phyloP scores from a whole-genome alignment of 208 protist genomes.

The Wallacemonas sp. region DNA sequence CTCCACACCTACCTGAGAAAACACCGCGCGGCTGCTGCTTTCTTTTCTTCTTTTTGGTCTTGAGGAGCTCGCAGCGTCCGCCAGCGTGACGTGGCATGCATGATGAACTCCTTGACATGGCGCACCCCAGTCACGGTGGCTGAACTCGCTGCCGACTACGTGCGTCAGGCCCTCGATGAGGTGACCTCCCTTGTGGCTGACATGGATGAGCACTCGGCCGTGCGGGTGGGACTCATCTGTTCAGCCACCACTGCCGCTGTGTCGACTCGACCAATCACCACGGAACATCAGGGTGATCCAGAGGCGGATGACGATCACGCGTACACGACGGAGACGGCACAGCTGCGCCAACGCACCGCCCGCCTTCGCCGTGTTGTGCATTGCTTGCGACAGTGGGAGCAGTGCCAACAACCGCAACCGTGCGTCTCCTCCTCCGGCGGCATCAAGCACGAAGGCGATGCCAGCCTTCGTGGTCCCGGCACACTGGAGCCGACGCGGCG shows the following conservation, averaged over 20 bases:
- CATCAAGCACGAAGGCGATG: not conserved
- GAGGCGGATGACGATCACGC: constrained; percentile 1
- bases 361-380: constrained; percentile 17
- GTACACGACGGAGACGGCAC: constrained; percentile 14
- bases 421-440: too few species aligned
- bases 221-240: not conserved
- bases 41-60: constrained; percentile 2
- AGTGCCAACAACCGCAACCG: not conserved
- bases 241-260: not conserved
- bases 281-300: too few species aligned
- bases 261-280: not conserved
- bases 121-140: constrained; percentile 12
- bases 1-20: too few species aligned
- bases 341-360: constrained; percentile 7
- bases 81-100: not conserved
- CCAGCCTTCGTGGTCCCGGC: not conserved
- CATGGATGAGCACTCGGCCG: not conserved
- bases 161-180: constrained; percentile 44
- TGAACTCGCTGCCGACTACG: constrained; percentile 43
- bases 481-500: not conserved
- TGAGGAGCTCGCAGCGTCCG: not conserved
- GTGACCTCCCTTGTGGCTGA: constrained; percentile 5
- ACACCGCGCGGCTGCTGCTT: too few species aligned
- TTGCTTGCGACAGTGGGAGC: constrained; percentile 7
- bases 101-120: constrained; percentile 1